Evolutionary conservation across 441 rosid species (phyloP).

Genomic region (Isatis lusitanica): DNA sequence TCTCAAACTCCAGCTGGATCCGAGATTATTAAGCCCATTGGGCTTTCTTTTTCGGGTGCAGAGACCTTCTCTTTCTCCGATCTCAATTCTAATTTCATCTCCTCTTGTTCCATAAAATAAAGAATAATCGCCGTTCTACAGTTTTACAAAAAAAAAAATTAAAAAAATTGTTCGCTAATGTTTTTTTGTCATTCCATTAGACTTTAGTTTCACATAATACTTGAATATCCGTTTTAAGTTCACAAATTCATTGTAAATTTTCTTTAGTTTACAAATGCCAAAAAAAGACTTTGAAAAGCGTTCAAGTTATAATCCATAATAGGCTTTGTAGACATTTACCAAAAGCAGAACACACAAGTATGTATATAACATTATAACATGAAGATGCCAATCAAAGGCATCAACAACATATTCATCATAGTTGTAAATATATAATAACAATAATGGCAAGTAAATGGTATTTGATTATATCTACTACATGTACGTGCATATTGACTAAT

Average conservation of each 20-base stretch:
- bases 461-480: neutral
- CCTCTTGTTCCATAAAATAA: too few relatives aligned
- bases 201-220: neutral
- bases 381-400: constrained; percentile 4
- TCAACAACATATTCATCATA: constrained; percentile 2
- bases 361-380: too few relatives aligned
- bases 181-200: neutral
- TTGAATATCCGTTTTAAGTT: neutral
- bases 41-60: neutral
- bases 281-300: neutral
- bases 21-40: constrained; percentile 11
- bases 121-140: too few relatives aligned
- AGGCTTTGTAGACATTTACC: neutral
- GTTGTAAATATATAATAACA: neutral
- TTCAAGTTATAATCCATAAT: neutral
- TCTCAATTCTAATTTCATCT: too few relatives aligned
- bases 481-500: neutral
- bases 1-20: neutral
- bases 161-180: too few relatives aligned
- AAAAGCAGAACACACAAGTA: neutral
- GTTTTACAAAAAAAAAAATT: too few relatives aligned
- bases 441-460: neutral
- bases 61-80: too few relatives aligned
- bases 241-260: neutral
- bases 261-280: neutral